A percentile compares a stretch with the other conserved stretches of the same genome.
Conservation (phyloP, 495 filamentous ascomycete genomes). For the Viridothelium virens region DNA sequence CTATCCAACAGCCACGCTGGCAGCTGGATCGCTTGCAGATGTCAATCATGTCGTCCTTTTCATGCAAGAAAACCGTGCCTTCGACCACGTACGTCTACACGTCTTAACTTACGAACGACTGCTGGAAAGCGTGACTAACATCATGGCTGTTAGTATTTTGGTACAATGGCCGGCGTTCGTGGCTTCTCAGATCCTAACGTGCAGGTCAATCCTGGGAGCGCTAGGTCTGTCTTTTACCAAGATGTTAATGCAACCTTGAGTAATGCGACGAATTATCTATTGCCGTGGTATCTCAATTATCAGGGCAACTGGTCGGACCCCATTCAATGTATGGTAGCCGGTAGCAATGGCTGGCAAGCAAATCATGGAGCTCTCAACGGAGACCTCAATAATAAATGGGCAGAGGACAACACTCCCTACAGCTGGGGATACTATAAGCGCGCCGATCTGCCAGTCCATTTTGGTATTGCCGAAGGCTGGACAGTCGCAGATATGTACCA, state of each 20-base stretch:
- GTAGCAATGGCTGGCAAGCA: conserved; percentile 43
- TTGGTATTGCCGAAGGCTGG: conserved; percentile 48
- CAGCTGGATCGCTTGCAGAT: conserved; percentile 41
- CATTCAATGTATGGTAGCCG: conserved; percentile 49
- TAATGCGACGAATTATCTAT: conserved; percentile 35
- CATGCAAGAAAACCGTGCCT: conserved; percentile 47
- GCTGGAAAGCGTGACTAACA: background rate
- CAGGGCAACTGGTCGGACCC: conserved; percentile 41
- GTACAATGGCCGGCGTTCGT: conserved; percentile 49
- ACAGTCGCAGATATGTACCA: conserved; percentile 52
- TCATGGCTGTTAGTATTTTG: conserved; percentile 41
- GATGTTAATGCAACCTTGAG: conserved; percentile 28
- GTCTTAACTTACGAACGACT: background rate
- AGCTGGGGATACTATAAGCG: conserved; percentile 46
- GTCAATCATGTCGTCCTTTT: conserved; percentile 53
- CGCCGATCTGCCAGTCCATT: conserved; percentile 47
- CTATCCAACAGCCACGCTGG: conserved; percentile 15
- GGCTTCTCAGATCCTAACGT: conserved; percentile 53
- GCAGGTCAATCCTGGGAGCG: conserved; percentile 42
- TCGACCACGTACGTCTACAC: conserved; percentile 22
- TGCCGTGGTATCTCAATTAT: conserved; percentile 50
- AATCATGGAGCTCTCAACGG: conserved; percentile 47
- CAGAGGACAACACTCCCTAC: conserved; percentile 47
- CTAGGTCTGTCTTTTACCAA: conserved; percentile 44
- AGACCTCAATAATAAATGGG: conserved; percentile 48